A percentile compares a stretch with the other conserved stretches of the same genome.
Conservation (phyloP, 1,284 basidiomycete genomes). For the Porogramme epimiltina region DNA sequence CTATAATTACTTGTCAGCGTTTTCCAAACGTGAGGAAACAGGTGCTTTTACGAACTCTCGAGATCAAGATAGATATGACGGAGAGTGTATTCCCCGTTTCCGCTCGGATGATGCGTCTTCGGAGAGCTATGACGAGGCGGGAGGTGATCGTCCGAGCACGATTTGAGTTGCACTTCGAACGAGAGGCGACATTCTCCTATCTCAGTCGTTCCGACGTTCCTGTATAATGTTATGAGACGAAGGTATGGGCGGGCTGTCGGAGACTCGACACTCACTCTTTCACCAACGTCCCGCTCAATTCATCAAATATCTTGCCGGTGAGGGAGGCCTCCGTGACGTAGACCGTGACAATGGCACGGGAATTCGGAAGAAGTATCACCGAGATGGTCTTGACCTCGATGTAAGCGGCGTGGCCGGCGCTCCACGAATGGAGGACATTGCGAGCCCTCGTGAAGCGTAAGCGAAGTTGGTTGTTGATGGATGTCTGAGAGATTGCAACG, state of each 20-base stretch:
- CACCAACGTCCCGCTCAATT: not conserved
- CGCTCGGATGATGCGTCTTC: constrained; percentile 5
- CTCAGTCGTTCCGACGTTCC: not conserved
- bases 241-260: too few relatives aligned
- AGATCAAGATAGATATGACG: constrained; percentile 29
- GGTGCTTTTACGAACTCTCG: constrained; percentile 19
- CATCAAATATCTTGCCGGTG: not conserved
- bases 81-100: constrained; percentile 10
- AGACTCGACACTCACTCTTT: not conserved
- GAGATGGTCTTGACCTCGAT: constrained; percentile 26
- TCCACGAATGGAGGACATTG: constrained; percentile 6
- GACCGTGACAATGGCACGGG: constrained; percentile 30
- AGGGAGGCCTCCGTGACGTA: constrained; percentile 10
- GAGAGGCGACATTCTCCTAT: constrained; percentile 26
- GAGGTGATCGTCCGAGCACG: constrained; percentile 13
- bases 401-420: constrained; percentile 10
- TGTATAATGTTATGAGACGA: not conserved
- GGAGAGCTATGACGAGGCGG: constrained; percentile 7
- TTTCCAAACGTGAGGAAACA: not conserved
- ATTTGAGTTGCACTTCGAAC: constrained; percentile 27
- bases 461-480: constrained; percentile 30
- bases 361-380: constrained; percentile 13
- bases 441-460: constrained; percentile 17
- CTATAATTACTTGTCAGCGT: constrained; percentile 2
- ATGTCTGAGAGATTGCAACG: constrained; percentile 33